Evolutionary conservation across 805 yeast species (phyloP).

Genomic region (Deakozyma indianensis): DNA sequence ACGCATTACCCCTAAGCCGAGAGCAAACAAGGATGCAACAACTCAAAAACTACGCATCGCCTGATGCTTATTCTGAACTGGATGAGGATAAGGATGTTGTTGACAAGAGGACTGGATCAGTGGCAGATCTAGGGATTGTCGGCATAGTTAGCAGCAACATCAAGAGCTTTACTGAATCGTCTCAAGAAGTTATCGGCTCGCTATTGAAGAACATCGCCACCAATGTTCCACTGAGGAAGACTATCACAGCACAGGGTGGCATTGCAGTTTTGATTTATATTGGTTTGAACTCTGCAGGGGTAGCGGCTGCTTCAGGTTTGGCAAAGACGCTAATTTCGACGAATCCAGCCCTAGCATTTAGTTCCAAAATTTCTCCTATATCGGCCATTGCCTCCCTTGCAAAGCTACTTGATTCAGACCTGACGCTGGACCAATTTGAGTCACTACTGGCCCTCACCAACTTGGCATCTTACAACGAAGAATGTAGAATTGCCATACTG

Average conservation of each 20-base stretch:
- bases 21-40: conserved; percentile 17
- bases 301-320: conserved; percentile 17
- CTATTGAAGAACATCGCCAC: conserved; percentile 15
- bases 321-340: conserved; percentile 22
- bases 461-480: conserved; percentile 34
- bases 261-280: conserved; percentile 19
- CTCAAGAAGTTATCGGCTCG: neutral
- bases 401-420: conserved; percentile 10
- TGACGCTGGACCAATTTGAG: conserved; percentile 31
- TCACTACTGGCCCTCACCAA: conserved; percentile 56
- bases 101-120: conserved; percentile 11
- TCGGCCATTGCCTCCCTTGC: conserved; percentile 20
- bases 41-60: conserved; percentile 15
- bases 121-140: conserved; percentile 16
- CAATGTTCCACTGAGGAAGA: conserved; percentile 13
- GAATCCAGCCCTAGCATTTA: conserved; percentile 22
- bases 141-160: conserved; percentile 11
- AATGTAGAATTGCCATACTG: conserved; percentile 26
- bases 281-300: conserved; percentile 8
- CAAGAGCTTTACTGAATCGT: neutral
- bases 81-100: conserved; percentile 12
- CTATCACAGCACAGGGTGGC: conserved; percentile 22
- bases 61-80: conserved; percentile 8
- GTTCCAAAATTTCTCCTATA: conserved; percentile 17
- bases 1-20: conserved; percentile 17